A percentile compares a stretch with the other conserved stretches of the same genome.
Conservation (phyloP, 345 rosid species). For the Gossypium arboreum region DNA sequence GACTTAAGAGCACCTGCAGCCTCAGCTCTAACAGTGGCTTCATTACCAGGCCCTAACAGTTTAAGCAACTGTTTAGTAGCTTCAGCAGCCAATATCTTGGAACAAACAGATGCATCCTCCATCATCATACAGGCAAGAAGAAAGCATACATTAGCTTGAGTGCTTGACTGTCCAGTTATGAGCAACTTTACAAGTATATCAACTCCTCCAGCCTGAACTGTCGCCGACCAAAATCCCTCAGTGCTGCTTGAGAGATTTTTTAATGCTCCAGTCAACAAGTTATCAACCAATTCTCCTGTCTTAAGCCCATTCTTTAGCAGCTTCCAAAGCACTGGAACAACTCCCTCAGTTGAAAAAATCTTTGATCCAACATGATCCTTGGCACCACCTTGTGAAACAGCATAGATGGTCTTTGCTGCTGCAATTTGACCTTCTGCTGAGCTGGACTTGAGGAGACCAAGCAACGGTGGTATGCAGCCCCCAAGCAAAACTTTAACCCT, state of each 20-base stretch:
- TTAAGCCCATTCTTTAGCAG: slow-evolving; percentile 69
- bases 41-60: slow-evolving; percentile 90
- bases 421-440: slow-evolving; percentile 96
- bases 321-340: slow-evolving; percentile 93
- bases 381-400: slow-evolving; percentile 95
- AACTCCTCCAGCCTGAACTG: slow-evolving; percentile 92
- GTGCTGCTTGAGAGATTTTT: slow-evolving; percentile 88
- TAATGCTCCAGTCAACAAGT: slow-evolving; percentile 88
- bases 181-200: slow-evolving; percentile 97
- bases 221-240: slow-evolving; percentile 92
- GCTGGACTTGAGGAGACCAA: slow-evolving; percentile 94
- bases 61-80: slow-evolving; percentile 86
- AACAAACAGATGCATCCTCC: slow-evolving; percentile 90
- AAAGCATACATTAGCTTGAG: slow-evolving; percentile 89
- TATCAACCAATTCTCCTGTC: slow-evolving; percentile 79
- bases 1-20: slow-evolving; percentile 97
- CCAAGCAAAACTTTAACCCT: slow-evolving; percentile 97
- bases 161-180: slow-evolving; percentile 67
- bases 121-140: slow-evolving; percentile 96
- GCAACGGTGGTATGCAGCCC: slow-evolving; percentile 99
- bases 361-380: slow-evolving; percentile 98
- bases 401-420: slow-evolving; percentile 90
- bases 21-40: slow-evolving; percentile 96
- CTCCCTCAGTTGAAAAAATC: slow-evolving; percentile 99
- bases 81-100: slow-evolving; percentile 83